phyloP scores from a whole-genome alignment of 768 basidiomycete species.

The Baorangia bicolor region DNA sequence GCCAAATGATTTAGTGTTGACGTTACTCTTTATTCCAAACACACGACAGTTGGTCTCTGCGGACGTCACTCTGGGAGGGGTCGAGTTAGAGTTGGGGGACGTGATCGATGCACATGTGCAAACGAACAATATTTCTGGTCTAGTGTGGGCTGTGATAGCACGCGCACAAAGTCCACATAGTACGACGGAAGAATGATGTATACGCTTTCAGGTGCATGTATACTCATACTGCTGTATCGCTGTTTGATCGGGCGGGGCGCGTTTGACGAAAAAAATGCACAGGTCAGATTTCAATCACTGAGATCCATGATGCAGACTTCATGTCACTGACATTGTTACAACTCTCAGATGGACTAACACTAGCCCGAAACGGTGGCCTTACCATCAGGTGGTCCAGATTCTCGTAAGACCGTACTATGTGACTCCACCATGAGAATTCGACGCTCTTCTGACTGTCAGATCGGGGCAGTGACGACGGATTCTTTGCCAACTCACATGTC shows the following conservation, averaged over 20 bases:
- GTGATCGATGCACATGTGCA: constrained; percentile 61
- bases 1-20: constrained; percentile 45
- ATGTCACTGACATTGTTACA: neutral
- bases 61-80: constrained; percentile 50
- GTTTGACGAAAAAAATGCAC: neutral
- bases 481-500: neutral
- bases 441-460: neutral
- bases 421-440: neutral
- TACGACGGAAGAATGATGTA: neutral
- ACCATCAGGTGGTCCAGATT: too few relatives aligned
- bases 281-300: too few relatives aligned
- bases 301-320: neutral
- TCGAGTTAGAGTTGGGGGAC: constrained; percentile 57
- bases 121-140: constrained; percentile 61
- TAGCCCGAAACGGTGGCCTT: neutral
- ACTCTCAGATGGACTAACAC: too few relatives aligned
- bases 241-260: neutral
- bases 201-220: neutral
- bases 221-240: neutral
- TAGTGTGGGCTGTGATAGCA: constrained; percentile 60
- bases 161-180: constrained; percentile 16
- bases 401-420: neutral
- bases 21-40: constrained; percentile 67
- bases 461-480: neutral
- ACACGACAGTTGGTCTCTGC: constrained; percentile 64